These are phyloP conservation scores for Mycosphaerella sp. DNA, from an alignment of 2,329 filamentous ascomycete species.

Conservation along the genomic window DNA sequence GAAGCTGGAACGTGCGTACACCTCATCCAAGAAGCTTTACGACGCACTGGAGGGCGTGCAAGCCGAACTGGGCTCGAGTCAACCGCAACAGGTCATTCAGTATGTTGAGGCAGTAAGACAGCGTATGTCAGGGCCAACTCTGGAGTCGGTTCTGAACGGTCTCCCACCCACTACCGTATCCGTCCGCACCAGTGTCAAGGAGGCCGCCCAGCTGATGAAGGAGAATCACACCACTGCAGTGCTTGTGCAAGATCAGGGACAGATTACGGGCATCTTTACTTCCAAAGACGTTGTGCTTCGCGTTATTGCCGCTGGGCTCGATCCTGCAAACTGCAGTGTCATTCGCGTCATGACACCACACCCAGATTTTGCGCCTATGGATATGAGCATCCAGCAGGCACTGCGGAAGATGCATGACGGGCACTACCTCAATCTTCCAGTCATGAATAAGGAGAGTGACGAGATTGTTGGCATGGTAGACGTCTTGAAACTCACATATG, in stretches of 20 bases:
- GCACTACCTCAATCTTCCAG: conserved; percentile 94
- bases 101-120: conserved; percentile 91
- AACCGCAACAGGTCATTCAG: conserved; percentile 97
- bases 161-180: conserved; percentile 90
- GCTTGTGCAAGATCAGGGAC: conserved; percentile 90
- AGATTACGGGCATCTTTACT: conserved; percentile 98
- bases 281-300: conserved; percentile 98
- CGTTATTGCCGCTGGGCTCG: conserved; percentile 92
- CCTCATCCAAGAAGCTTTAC: conserved; percentile 95
- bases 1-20: conserved; percentile 95
- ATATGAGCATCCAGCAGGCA: conserved; percentile 98
- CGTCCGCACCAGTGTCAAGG: conserved; percentile 91
- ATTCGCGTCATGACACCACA: conserved; percentile 99
- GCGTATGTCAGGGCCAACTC: conserved; percentile 96
- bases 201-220: conserved; percentile 94
- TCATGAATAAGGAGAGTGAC: conserved; percentile 86
- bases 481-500: conserved; percentile 95
- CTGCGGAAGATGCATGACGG: conserved; percentile 99
- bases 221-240: conserved; percentile 98
- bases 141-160: conserved; percentile 90
- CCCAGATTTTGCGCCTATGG: conserved; percentile 95
- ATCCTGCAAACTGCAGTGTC: conserved; percentile 91
- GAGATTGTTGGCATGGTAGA: conserved; percentile 99
- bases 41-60: conserved; percentile 97
- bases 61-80: conserved; percentile 88